A percentile compares a stretch with the other conserved stretches of the same genome.
These are phyloP conservation scores for Rhododendron mucronatum DNA, from an alignment of 148 eudicot genomes.

Conservation along the genomic window DNA sequence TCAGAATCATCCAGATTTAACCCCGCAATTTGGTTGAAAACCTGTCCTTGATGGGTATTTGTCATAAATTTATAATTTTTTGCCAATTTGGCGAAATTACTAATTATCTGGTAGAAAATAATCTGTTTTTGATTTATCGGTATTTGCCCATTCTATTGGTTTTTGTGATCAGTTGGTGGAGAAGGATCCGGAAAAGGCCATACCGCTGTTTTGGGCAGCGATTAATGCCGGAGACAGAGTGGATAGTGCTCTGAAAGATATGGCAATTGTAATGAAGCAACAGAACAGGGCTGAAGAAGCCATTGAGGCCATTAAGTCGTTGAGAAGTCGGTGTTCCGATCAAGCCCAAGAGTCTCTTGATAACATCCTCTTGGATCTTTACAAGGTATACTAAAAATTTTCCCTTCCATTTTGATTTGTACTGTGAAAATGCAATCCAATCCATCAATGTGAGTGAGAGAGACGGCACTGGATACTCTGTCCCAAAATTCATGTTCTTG, in stretches of 20 bases:
- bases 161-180: conserved; percentile 65
- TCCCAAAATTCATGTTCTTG: no score
- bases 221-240: conserved; percentile 97
- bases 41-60: conserved; percentile 1
- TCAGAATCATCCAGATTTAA: background rate
- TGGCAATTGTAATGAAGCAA: conserved; percentile 99
- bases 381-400: conserved; percentile 45
- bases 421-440: background rate
- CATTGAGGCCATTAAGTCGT: conserved; percentile 84
- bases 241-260: conserved; percentile 93
- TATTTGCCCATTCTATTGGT: background rate
- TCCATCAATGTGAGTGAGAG: no score
- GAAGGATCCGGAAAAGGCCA: conserved; percentile 96
- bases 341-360: conserved; percentile 98
- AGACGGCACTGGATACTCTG: no score
- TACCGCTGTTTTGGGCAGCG: conserved; percentile 96
- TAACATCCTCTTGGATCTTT: conserved; percentile 87
- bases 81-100: background rate
- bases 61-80: background rate
- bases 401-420: background rate
- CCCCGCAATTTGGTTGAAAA: background rate
- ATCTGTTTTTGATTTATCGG: background rate
- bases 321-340: conserved; percentile 77
- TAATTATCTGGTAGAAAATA: background rate
- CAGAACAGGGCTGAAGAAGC: conserved; percentile 94